Conservation (phyloP, 2,329 filamentous ascomycete genomes). For the Neofusicoccum kwambonambiense region DNA sequence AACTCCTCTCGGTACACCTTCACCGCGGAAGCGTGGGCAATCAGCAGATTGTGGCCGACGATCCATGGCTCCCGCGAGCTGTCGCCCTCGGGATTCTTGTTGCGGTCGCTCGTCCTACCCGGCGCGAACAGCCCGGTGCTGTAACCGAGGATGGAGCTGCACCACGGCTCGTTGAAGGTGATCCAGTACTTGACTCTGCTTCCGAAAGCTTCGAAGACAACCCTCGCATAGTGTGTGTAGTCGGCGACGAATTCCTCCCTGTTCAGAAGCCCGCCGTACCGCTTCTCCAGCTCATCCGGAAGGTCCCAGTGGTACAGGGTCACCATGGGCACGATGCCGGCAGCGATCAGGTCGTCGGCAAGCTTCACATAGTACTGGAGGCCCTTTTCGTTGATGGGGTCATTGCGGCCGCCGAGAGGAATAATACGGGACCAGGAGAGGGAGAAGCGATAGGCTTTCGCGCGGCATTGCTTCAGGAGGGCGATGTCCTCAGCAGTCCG, state of each 20-base stretch:
- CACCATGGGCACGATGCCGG: slow-evolving; percentile 36
- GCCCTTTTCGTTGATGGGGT: slow-evolving; percentile 36
- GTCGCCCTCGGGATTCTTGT: slow-evolving; percentile 69
- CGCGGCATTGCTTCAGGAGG: slow-evolving; percentile 71
- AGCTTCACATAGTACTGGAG: slow-evolving; percentile 42
- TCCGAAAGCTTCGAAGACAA: slow-evolving; percentile 70
- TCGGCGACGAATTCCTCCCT: slow-evolving; percentile 79
- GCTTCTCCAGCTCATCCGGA: slow-evolving; percentile 67
- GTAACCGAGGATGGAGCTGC: slow-evolving; percentile 77
- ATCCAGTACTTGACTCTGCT: slow-evolving; percentile 84
- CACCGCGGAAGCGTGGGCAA: slow-evolving; percentile 78
- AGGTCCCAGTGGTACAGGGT: slow-evolving; percentile 47
- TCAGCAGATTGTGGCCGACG: slow-evolving; percentile 74
- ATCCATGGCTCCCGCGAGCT: slow-evolving; percentile 77
- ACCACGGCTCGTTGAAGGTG: slow-evolving; percentile 90
- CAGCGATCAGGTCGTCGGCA: slow-evolving; percentile 34
- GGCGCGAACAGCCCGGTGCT: slow-evolving; percentile 76
- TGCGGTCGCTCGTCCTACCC: slow-evolving; percentile 75
- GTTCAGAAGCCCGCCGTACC: slow-evolving; percentile 79
- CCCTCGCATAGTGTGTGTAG: slow-evolving; percentile 74
- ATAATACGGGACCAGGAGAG: slow-evolving; percentile 41
- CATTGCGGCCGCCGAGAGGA: slow-evolving; percentile 59
- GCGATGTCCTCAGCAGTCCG: slow-evolving; percentile 73
- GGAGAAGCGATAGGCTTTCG: slow-evolving; percentile 53
- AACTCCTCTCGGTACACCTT: slow-evolving; percentile 82